phyloP scores from a whole-genome alignment of 1,139 yeast genomes.

The Nakaseomyces bracarensis region DNA sequence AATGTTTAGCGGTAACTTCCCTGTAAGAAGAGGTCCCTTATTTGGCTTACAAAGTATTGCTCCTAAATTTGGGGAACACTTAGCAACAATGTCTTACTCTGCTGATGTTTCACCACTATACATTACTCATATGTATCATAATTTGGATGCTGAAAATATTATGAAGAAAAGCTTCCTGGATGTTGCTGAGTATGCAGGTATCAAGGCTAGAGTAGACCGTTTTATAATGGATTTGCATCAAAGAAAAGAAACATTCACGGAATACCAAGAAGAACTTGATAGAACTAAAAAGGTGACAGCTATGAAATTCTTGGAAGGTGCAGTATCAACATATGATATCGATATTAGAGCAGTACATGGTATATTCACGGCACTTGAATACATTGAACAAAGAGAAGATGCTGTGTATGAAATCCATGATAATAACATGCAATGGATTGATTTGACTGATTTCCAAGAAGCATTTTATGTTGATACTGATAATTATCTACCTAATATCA shows the following conservation, averaged over 20 bases:
- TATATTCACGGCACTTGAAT: conserved; percentile 47
- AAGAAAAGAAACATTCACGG: conserved; percentile 59
- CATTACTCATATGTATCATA: conserved; percentile 63
- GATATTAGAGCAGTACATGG: conserved; percentile 71
- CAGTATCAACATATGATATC: conserved; percentile 33
- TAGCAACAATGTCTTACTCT: conserved; percentile 74
- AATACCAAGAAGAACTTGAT: conserved; percentile 49
- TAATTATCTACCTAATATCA: conserved; percentile 47
- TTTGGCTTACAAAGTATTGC: conserved; percentile 42
- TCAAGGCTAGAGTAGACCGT: conserved; percentile 60
- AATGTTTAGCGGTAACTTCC: conserved; percentile 64
- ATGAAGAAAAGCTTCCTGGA: conserved; percentile 41
- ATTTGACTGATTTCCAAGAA: conserved; percentile 72
- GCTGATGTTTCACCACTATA: conserved; percentile 66
- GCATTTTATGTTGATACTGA: conserved; percentile 38
- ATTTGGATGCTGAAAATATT: conserved; percentile 40
- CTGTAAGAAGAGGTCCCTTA: conserved; percentile 63
- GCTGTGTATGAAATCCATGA: conserved; percentile 30
- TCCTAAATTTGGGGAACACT: conserved; percentile 66
- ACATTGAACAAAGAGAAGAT: conserved; percentile 32
- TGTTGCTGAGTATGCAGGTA: conserved; percentile 54
- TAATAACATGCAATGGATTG: conserved; percentile 62
- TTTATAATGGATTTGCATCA: conserved; percentile 80
- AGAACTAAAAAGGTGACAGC: conserved; percentile 48
- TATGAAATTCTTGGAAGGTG: conserved; percentile 44